Evolutionary conservation across 2,329 filamentous ascomycete genomes (phyloP).

Genomic region (Teratosphaeria nubilosa): DNA sequence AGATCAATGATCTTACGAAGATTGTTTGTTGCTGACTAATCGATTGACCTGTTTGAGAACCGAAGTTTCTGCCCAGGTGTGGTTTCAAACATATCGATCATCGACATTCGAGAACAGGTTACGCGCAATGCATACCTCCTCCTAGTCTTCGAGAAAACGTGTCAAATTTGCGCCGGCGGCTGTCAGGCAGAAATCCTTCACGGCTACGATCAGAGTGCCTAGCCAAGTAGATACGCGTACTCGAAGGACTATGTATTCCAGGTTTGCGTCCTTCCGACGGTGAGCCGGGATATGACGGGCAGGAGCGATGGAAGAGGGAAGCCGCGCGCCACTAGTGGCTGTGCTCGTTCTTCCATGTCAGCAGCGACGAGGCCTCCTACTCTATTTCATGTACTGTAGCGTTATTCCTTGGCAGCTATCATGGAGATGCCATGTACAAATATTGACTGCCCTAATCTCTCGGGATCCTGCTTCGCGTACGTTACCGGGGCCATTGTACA

Average conservation of each 20-base stretch:
- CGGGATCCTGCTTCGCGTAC: neutral
- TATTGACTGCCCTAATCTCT: too few species aligned
- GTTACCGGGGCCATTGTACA: neutral
- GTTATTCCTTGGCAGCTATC: neutral
- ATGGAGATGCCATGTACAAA: neutral
- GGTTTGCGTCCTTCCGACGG: neutral
- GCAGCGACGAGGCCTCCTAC: neutral
- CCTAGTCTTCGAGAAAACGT: too few species aligned
- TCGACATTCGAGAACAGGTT: neutral
- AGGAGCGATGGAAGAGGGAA: neutral
- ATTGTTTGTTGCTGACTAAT: too few species aligned
- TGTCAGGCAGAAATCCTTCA: neutral
- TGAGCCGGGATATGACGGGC: neutral
- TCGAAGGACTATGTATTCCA: neutral
- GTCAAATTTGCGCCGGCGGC: too few species aligned
- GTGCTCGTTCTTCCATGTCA: neutral
- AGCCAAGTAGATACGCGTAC: neutral
- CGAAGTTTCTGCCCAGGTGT: too few species aligned
- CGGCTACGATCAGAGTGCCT: neutral
- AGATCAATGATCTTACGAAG: too few species aligned
- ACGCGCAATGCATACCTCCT: neutral
- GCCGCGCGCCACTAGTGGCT: neutral
- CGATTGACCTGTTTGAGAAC: too few species aligned
- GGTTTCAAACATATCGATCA: too few species aligned
- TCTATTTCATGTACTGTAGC: too few species aligned